Conservation (phyloP, 176 grass and related monocot species). For the Carex cristatella region DNA sequence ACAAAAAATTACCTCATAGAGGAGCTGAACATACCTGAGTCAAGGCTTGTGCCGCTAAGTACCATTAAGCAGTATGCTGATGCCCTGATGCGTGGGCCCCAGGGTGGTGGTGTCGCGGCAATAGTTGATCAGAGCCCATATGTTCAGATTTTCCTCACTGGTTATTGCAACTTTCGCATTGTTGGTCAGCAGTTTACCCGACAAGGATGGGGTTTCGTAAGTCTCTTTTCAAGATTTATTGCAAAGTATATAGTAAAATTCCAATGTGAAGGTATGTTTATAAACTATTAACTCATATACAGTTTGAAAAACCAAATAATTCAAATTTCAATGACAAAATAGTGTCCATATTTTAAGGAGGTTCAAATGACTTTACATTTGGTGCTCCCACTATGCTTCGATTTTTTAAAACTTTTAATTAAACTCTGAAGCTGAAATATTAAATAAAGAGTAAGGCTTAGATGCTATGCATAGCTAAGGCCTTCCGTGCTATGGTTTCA, state of each 20-base stretch:
- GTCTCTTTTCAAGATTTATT: constrained; percentile 10
- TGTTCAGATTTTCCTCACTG: constrained; percentile 60
- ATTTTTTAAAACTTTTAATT: background rate
- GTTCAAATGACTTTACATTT: background rate
- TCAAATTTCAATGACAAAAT: background rate
- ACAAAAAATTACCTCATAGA: constrained; percentile 63
- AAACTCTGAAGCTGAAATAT: background rate
- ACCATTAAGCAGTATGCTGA: constrained; percentile 52
- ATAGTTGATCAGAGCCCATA: constrained; percentile 73
- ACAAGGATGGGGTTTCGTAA: constrained; percentile 97
- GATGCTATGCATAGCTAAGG: no score
- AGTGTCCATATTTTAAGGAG: background rate
- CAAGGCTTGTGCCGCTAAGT: constrained; percentile 50
- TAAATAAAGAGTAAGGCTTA: background rate
- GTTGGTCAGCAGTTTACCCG: constrained; percentile 72
- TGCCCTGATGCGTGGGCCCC: constrained; percentile 64
- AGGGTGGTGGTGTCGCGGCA: constrained; percentile 65
- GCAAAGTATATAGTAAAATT: no score
- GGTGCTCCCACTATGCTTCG: background rate
- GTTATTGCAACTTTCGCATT: constrained; percentile 59
- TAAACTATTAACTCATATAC: no score
- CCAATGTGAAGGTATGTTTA: no score
- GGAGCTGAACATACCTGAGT: constrained; percentile 53
- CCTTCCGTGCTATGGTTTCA: no score
- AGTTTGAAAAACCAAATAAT: background rate